Evolutionary conservation across 805 yeast species (phyloP), one percentile per base, ranked within the genome.

Genomic region (Zygosaccharomyces bailii): DNA sequence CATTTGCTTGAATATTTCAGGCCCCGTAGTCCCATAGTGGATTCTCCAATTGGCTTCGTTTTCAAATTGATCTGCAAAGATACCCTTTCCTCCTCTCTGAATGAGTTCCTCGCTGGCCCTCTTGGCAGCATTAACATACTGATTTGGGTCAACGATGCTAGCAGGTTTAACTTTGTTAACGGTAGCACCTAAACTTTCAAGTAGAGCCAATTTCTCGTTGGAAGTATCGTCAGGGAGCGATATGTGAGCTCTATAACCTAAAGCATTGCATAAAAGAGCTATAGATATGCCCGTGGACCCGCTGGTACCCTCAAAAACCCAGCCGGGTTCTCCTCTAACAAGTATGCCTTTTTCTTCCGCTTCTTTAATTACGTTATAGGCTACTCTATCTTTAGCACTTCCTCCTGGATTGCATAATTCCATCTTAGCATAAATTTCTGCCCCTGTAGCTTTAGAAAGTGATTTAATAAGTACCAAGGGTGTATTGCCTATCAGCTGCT

Each of bases 281-380:
- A 91, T 76, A 1, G 96, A 86, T 9, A 93, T 93, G 2, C 99
- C 99, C 0, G 99, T 91, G 0, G 97, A 89, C 0, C 99, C 99
- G 8, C 93, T 83, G 0, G 99, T 93, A 5, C 99, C 99, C 68
- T 91, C 99, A 63, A 82, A 89, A 1, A 91, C 84, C 57, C 65
- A 56, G 25, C 62, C 67, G 10, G 80, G 71, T 56, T 87, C 93
- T 1, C 86, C 88, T 42, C 72, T 66, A 4, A 68, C 60, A 31
- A 90, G 62, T 4, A 69, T 58, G 0, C 93, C 93, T 36, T 56
- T 39, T 4, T 53, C 44, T 59, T 87, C 96, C 44, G 84, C 85
- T 17, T 78, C 78, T 44, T 78, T 70, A 13, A 91, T 84, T 35
- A 91, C 84, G 3, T 93, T 87, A 16, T 86, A 67, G 0, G 98